Conservation (phyloP, 495 filamentous ascomycete genomes). For the Acidomyces sp. region DNA sequence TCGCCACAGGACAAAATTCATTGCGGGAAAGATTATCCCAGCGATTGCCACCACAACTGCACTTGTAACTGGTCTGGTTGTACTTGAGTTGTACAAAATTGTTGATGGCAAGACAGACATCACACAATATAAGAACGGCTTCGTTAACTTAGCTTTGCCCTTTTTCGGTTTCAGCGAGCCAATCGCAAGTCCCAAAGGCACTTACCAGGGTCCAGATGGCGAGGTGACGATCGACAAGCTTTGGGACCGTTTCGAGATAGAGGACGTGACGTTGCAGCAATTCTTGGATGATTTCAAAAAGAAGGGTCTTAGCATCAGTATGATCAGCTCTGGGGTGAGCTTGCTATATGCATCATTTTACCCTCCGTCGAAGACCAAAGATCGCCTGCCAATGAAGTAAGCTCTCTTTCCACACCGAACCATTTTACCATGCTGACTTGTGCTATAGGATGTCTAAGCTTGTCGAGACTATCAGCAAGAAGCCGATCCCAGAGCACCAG, state of each 20-base stretch:
- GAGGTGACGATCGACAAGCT: constrained; percentile 86
- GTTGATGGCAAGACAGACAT: constrained; percentile 88
- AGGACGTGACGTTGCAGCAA: constrained; percentile 69
- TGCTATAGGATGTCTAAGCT: constrained; percentile 61
- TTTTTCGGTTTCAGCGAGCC: constrained; percentile 98
- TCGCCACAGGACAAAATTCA: constrained; percentile 96
- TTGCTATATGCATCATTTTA: constrained; percentile 95
- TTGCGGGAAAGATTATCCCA: constrained; percentile 98
- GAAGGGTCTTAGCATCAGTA: constrained; percentile 69
- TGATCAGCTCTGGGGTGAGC: constrained; percentile 93
- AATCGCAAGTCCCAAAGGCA: constrained; percentile 80
- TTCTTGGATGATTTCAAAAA: constrained; percentile 69
- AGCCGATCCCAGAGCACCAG: constrained; percentile 78
- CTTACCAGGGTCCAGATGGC: constrained; percentile 59
- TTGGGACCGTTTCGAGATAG: constrained; percentile 94
- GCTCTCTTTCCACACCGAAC: constrained; percentile 27
- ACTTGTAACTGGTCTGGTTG: constrained; percentile 83
- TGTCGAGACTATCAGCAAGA: constrained; percentile 80
- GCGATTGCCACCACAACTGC: constrained; percentile 97
- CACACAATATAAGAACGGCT: constrained; percentile 98
- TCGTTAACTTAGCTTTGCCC: constrained; percentile 89
- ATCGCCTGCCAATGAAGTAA: constrained; percentile 55
- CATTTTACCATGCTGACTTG: constrained; percentile 10
- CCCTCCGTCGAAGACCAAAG: constrained; percentile 74
- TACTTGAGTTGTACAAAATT: constrained; percentile 92